Conservation (phyloP, 192 early-diverging fungal genomes). For the Neocallimastix lanati region DNA sequence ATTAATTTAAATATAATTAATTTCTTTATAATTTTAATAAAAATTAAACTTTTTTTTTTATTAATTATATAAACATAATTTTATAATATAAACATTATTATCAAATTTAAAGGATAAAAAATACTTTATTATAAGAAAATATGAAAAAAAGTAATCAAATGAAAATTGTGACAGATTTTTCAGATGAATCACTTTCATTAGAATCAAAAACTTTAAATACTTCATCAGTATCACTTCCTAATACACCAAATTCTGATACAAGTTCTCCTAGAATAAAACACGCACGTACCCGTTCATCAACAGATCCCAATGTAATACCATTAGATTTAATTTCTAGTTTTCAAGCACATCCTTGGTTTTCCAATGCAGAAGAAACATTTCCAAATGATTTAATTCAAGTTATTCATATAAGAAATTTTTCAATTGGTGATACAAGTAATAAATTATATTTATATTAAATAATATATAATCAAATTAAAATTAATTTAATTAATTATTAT, state of each 20-base stretch:
- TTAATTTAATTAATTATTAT: too few species aligned
- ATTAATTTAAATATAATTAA: too few species aligned
- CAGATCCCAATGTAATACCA: not conserved
- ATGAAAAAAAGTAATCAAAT: not conserved
- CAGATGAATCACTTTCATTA: not conserved
- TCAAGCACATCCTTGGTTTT: not conserved
- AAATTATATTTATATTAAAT: not conserved
- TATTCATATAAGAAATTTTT: not conserved
- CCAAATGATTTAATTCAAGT: not conserved
- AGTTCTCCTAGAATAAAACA: not conserved
- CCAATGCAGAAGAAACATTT: not conserved
- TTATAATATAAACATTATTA: too few species aligned
- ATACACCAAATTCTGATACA: not conserved
- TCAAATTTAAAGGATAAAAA: too few species aligned
- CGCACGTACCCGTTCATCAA: not conserved
- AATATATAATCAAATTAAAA: too few species aligned
- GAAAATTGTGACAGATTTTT: not conserved
- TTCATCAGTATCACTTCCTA: not conserved
- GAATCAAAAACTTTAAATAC: not conserved
- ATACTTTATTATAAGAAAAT: too few species aligned
- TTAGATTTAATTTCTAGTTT: not conserved
- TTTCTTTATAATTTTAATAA: too few species aligned
- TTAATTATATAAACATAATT: too few species aligned
- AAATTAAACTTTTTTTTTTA: too few species aligned
- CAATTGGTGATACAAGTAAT: not conserved